Base-by-base conservation (phyloP, 1,284 basidiomycete species). In the Naganishia sp. region DNA sequence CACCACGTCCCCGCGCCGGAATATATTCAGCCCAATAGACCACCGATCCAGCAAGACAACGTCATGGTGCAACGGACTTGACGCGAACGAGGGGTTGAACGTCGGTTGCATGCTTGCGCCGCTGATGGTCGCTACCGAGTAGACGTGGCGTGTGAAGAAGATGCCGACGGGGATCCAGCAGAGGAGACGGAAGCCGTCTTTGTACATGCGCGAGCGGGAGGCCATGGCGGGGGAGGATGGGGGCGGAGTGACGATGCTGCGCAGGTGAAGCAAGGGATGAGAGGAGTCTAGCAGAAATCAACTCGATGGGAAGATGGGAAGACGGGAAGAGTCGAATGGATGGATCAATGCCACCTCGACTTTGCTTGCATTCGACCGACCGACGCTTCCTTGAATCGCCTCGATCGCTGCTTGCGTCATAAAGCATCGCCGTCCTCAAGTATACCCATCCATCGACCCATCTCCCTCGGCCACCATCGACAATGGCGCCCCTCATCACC, bases 111-210 rank as follows among this genome's bases (percentile, higher is more conserved):
- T 82, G 56, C 75, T 81, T 28, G 74, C 75, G 2, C 83, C 83
- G 1, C 77, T 79, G 17, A 84, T 77, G 28, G 75, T 80, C 2
- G 80, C 81, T 1, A 83, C 57, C 17, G 79, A 80, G 66, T 77
- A 80, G 25, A 81, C 72, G 73, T 84, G 79, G 3, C 80, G 75
- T 2, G 78, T 79, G 70, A 82, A 74, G 73, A 83, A 83, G 25
- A 82, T 68, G 6, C 79, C 81, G 2, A 83, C 81, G 1, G 82
- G 82, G 7, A 82, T 70, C 83, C 83, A 84, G 21, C 77, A 79
- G 17, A 82, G 71, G n/a, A 76, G 69, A 25, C 72, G 70, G 46
- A 60, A 39, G 50, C 42, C 51, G 23, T 61, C 52, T 15, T 53
- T 31, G 57, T 46, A 56, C 17, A 49, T 35, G 45, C 63, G 54